A percentile compares a stretch with the other conserved stretches of the same genome.
Conservation (phyloP, 2,329 filamentous ascomycete genomes). For the Bipolaris oryzae region DNA sequence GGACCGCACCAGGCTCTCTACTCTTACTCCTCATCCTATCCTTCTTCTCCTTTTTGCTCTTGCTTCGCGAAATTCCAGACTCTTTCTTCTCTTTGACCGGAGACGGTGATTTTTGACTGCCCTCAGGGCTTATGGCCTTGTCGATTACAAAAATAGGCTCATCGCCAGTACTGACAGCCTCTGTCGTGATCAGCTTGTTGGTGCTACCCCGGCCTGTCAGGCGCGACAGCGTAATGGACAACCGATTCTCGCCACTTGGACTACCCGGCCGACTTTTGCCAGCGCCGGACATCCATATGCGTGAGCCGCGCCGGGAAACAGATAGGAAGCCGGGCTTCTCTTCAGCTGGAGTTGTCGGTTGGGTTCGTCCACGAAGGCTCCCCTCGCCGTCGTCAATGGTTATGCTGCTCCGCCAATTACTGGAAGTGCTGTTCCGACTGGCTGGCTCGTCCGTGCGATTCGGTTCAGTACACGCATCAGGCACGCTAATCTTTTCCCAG, state of each 20-base stretch:
- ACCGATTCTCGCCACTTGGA: constrained; percentile 48
- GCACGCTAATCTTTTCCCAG: constrained; percentile 28
- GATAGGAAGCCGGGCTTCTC: constrained; percentile 42
- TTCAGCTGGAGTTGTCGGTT: constrained; percentile 55
- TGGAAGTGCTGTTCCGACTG: constrained; percentile 46
- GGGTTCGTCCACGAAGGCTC: constrained; percentile 41
- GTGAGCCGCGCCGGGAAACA: constrained; percentile 42
- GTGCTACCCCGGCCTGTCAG: constrained; percentile 51
- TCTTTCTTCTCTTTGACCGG: constrained; percentile 35
- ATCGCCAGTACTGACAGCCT: constrained; percentile 20
- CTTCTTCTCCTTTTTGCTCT: constrained; percentile 42
- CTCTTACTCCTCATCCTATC: constrained; percentile 49
- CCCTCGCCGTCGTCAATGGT: constrained; percentile 48
- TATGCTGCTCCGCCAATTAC: constrained; percentile 49
- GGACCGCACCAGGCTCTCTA: constrained; percentile 44
- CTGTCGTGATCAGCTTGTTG: constrained; percentile 45
- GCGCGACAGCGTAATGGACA: constrained; percentile 51
- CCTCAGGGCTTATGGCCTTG: constrained; percentile 22
- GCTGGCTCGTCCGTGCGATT: constrained; percentile 27
- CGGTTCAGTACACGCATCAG: constrained; percentile 23
- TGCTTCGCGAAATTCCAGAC: constrained; percentile 29
- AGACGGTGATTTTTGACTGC: constrained; percentile 17
- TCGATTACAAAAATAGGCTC: constrained; percentile 41
- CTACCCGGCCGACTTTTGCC: constrained; percentile 52
- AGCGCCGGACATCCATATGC: constrained; percentile 39